Evolutionary conservation across 2,329 filamentous ascomycete genomes (phyloP).

Genomic region (Neonectria faginata): DNA sequence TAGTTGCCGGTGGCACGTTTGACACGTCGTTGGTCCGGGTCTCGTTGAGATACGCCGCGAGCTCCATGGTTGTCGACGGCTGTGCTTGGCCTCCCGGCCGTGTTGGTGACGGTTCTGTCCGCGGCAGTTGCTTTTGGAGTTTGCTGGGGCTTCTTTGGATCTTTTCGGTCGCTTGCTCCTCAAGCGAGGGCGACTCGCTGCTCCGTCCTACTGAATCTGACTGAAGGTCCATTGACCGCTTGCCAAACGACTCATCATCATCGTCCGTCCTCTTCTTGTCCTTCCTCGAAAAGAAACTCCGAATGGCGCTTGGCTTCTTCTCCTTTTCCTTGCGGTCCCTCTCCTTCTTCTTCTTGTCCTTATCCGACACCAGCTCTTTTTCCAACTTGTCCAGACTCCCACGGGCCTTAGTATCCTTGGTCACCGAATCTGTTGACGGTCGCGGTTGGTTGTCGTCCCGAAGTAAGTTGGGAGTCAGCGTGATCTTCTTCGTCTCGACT

Average conservation of each 20-base stretch:
- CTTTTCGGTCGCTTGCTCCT: conserved; percentile 61
- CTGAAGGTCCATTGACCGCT: conserved; percentile 69
- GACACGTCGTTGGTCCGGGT: conserved; percentile 63
- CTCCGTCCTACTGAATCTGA: conserved; percentile 53
- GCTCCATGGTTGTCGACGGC: conserved; percentile 54
- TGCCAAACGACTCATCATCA: conserved; percentile 71
- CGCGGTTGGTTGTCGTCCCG: conserved; percentile 78
- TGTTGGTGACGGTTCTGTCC: conserved; percentile 60
- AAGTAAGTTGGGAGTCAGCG: conserved; percentile 90
- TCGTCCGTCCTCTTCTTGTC: conserved; percentile 71
- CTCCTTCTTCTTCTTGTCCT: conserved; percentile 82
- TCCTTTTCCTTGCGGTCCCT: conserved; percentile 80
- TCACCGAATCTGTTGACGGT: conserved; percentile 61
- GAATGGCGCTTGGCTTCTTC: conserved; percentile 67
- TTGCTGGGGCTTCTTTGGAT: conserved; percentile 73
- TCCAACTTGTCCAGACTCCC: conserved; percentile 80
- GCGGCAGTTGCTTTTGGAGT: conserved; percentile 74
- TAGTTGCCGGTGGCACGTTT: conserved; percentile 66
- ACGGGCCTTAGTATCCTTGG: conserved; percentile 65
- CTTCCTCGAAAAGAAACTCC: conserved; percentile 72
- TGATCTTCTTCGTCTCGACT: conserved; percentile 96
- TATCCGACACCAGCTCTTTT: conserved; percentile 67
- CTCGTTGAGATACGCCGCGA: conserved; percentile 58
- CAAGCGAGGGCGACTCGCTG: conserved; percentile 53
- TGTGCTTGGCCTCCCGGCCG: conserved; percentile 47